Base-by-base conservation (phyloP, 768 basidiomycete genomes). In the Pisolithus marmoratus region DNA sequence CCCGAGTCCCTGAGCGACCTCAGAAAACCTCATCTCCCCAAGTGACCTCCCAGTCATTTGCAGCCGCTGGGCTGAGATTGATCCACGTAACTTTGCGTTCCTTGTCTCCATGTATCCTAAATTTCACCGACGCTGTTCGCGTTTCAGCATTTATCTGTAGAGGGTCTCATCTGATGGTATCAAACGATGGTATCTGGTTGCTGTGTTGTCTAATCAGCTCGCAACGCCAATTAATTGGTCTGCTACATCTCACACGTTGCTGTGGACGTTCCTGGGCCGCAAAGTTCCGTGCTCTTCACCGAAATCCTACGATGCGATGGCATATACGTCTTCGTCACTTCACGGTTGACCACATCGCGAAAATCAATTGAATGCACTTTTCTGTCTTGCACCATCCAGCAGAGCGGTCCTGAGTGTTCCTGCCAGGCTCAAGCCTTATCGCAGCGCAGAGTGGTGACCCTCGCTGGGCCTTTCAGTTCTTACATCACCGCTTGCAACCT, bases 381-480 rank as follows among this genome's bases (percentile, higher is more conserved):
- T 8, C 64, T 71, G 22, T 65, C 65, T 3, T 57, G 51, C 38
- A 58, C 58, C 5, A 24, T 70, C 11, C 51, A 69, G 14, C 59
- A 60, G 29, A 63, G 63, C 38, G 68, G 69, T 8, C 70, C n/a
- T n/a, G n/a, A n/a, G 70, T n/a, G 15, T 27, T 46, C 14, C 14
- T 5, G n/a, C 20, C 20, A 36, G 31, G n/a, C 20, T 47, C n/a
- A 47, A 36, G 46, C 17, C 37, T 34, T 19, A 6, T 22, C 3
- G n/a, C 22, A 36, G 20, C 34, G 11, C 23, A 23, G n/a, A n/a
- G 7, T 34, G 20, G 23, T 23, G 46, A 14, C 31, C 31, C 22
- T 22, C 22, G 12, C 38, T 14, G 19, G 23, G 29, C 27, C 14
- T 24, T 9, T 12, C 57, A 15, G n/a, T 49, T 37, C 47, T 63